Evolutionary conservation across 345 rosid species (phyloP), one percentile per base, ranked within the genome.

Genomic region (Lumnitzera racemosa): DNA sequence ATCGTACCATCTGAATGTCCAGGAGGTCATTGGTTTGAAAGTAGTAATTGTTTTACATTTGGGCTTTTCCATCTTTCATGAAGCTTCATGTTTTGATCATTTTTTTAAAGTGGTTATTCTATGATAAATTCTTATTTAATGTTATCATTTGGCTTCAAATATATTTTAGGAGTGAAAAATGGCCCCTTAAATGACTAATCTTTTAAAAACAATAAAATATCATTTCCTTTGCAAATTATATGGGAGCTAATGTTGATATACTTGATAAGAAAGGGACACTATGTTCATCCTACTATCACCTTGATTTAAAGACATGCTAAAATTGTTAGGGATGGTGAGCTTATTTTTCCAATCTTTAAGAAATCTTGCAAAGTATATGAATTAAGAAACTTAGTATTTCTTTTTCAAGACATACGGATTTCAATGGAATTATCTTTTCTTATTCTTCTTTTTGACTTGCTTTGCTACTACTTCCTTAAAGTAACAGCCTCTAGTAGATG

Each of bases 281-380:
- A 23, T 53, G 23, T n/a, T 12, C 23, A 9, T 16, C 27, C 16
- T 55, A 10, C 9, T 24, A 74, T 89, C 47, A 60, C 88, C 56
- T 59, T 86, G 66, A 31, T 81, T 51, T 76, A 90, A 59, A 82
- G 83, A 51, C 90, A 86, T 65, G 94, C 85, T 43, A 79, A 84
- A 71, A 78, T 79, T 23, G 59, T 89, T 58, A 83, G 74, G 57
- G 81, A 84, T 62, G 96, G 83, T 74, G 83, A 79, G 56, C 65
- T 67, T 46, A 73, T 84, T 51, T 81, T 86, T 64, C 75, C 83
- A 11, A 77, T 77, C 61, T 89, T 83, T 61, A 74, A 76, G 75
- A 86, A 79, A 60, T 71, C 64, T 64, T 89, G 88, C 74, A 86
- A 82, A 92, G 96, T 89, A 75, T 16, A 17, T 17, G 24, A 6